phyloP scores from a whole-genome alignment of 495 filamentous ascomycete genomes.

The Amphirosellinia nigrospora region DNA sequence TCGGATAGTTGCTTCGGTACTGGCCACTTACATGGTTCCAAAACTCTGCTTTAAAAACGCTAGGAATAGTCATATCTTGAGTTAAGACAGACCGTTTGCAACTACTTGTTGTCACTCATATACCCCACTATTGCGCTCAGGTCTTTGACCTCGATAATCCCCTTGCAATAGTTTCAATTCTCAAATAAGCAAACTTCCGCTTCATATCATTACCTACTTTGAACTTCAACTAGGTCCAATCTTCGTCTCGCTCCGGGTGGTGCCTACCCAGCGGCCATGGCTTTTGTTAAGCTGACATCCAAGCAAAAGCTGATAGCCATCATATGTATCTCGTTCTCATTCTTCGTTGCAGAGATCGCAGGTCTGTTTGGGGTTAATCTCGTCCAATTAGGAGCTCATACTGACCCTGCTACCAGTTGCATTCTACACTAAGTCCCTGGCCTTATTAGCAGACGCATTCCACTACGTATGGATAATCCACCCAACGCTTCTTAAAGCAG shows the following conservation, averaged over 20 bases:
- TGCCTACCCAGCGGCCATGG: neutral
- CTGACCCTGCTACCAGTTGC: conserved; percentile 58
- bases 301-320: conserved; percentile 73
- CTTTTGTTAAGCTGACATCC: conserved; percentile 36
- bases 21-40: neutral
- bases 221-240: neutral
- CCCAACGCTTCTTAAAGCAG: neutral
- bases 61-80: neutral
- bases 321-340: conserved; percentile 77
- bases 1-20: neutral
- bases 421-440: conserved; percentile 85
- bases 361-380: conserved; percentile 42
- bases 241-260: neutral
- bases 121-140: neutral
- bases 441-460: conserved; percentile 92
- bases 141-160: neutral
- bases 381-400: neutral
- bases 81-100: neutral
- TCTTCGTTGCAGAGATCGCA: conserved; percentile 84
- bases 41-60: neutral
- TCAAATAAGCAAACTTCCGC: neutral
- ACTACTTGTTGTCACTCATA: neutral
- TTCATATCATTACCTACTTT: neutral
- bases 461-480: conserved; percentile 72
- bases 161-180: neutral